Percentiles rank a stretch among this genome's conserved stretches.
Evolutionary conservation across 768 basidiomycete species (phyloP).

Genomic region (Leccinum longicurvipes): DNA sequence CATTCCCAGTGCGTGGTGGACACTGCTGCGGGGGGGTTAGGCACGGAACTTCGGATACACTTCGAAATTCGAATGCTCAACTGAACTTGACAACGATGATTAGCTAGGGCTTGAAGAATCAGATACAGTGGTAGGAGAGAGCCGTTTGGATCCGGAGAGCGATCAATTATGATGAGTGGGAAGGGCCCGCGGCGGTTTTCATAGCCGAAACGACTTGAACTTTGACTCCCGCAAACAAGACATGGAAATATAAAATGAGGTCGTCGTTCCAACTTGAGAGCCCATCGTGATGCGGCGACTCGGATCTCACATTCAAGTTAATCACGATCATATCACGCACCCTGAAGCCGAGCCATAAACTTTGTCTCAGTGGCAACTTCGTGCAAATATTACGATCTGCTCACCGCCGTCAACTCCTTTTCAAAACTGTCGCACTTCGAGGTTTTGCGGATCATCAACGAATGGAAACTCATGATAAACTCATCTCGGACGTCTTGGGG

Average conservation of each 20-base stretch:
- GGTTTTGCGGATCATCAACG: background rate
- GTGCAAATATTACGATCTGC: background rate
- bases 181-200: background rate
- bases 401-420: constrained; percentile 2
- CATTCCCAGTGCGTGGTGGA: constrained; percentile 10
- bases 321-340: no score
- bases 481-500: constrained; percentile 15
- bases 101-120: no score
- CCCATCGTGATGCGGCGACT: background rate
- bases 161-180: no score
- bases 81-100: background rate
- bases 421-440: background rate
- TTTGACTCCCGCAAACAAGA: no score
- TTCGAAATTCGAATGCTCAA: background rate
- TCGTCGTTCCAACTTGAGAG: background rate
- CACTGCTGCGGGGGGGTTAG: background rate
- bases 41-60: background rate
- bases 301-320: no score
- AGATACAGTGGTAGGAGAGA: no score
- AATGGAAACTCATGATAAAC: constrained; percentile 14
- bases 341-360: no score
- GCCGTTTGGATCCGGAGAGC: no score
- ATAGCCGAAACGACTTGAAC: background rate
- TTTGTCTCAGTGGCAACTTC: background rate
- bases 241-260: background rate